Evolutionary conservation across 2,329 filamentous ascomycete genomes (phyloP), one percentile per base, ranked within the genome.

Genomic region (Microcyclospora pomicola): DNA sequence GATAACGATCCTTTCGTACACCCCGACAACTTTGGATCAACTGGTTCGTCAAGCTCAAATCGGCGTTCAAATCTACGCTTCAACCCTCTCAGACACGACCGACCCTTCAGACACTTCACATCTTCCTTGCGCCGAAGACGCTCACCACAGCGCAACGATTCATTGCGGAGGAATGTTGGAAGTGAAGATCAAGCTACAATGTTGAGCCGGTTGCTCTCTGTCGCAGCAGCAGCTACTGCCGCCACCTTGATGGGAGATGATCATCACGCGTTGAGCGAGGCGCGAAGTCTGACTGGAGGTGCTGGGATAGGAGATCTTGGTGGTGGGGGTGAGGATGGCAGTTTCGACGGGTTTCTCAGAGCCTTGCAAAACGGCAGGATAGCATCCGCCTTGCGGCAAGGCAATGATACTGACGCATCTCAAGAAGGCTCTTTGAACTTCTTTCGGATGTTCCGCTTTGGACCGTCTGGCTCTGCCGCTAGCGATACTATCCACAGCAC

Each of bases 371-470:
- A 75, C 45, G 73, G 71, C 19, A 69, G 66, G 45, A 65, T 70
- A 50, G 66, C 74, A n/a, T 72, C 71, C 29, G 65, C 71, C 1
- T 64, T 75, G 46, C 54, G 71, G 30, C 65, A 67, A 46, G 59
- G 60, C 35, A 56, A 40, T 15, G 61, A 58, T 36, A 53, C 56
- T 27, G 63, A 64, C 29, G 62, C 63, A 27, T 34, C 38, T 12
- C 44, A 42, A n/a, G 47, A 48, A 24, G 65, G 70, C 9, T 73
- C 76, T 3, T 63, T 80, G 42, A 80, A 80, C 53, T 80, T 80
- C 54, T 71, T 80, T 56, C 65, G 77, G 40, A 78, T 80, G 58
- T 81, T 81, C 55, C 65, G 77, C 34, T 80, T 81, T 56, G 72
- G 73, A 34, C 71, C 75, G 38, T 65, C 68, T 7, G 60, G 64